These are phyloP conservation scores for Glycine tomentella DNA, from an alignment of 306 rosid species.

Conservation along the genomic window DNA sequence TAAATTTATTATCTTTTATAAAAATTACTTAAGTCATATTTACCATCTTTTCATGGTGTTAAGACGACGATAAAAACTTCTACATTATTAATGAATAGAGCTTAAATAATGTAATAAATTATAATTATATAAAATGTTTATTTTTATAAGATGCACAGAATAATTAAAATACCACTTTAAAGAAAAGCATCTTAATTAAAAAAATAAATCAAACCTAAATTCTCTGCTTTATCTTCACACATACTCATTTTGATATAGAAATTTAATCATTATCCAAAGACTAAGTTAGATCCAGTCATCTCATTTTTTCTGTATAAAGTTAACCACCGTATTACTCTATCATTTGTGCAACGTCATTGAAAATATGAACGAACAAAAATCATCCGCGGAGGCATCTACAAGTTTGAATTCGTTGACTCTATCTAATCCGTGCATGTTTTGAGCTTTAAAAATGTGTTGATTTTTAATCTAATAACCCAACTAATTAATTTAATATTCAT, in stretches of 20 bases:
- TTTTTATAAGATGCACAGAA: too few relatives aligned
- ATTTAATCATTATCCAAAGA: slow-evolving; percentile 31
- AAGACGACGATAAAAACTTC: too few relatives aligned
- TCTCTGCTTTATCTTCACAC: slow-evolving; percentile 16
- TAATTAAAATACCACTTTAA: neutral
- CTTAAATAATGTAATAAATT: too few relatives aligned
- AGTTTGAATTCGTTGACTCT: slow-evolving; percentile 13
- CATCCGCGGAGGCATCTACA: neutral
- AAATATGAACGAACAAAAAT: slow-evolving; percentile 31
- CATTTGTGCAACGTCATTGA: slow-evolving; percentile 10
- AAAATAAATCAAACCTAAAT: slow-evolving; percentile 30
- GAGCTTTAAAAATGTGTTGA: neutral
- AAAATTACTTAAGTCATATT: too few relatives aligned
- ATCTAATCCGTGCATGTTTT: slow-evolving; percentile 12
- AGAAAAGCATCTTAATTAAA: neutral
- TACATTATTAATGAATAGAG: too few relatives aligned
- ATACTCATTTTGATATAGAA: slow-evolving; percentile 8
- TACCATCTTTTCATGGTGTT: too few relatives aligned
- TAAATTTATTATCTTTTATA: too few relatives aligned
- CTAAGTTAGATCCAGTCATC: slow-evolving; percentile 27
- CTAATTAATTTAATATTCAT: slow-evolving; percentile 12
- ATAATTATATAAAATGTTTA: too few relatives aligned
- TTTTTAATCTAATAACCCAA: slow-evolving; percentile 15
- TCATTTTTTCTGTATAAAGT: neutral
- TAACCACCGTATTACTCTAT: slow-evolving; percentile 29